A percentile compares a stretch with the other conserved stretches of the same genome.
Evolutionary conservation across 768 basidiomycete species (phyloP).

Genomic region (Naganishia vaughanmartiniae): DNA sequence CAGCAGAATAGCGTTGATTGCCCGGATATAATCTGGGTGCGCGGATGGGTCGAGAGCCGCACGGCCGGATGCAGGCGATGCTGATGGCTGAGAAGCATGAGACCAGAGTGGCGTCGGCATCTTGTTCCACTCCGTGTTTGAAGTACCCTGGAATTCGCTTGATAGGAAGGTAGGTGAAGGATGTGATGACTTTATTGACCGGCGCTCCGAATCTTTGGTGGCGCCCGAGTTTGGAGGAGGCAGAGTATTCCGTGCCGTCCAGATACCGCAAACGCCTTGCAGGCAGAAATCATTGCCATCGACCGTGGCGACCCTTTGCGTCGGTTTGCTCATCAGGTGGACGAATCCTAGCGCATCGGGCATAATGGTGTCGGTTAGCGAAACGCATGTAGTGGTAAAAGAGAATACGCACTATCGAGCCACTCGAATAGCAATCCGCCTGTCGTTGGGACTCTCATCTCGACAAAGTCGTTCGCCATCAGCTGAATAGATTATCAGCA

Average conservation of each 20-base stretch:
- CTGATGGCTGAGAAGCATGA: neutral
- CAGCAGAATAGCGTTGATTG: conserved; percentile 24
- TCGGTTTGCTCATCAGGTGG: conserved; percentile 38
- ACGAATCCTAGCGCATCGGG: conserved; percentile 37
- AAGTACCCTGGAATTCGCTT: neutral
- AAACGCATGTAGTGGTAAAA: neutral
- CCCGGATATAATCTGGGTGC: conserved; percentile 22
- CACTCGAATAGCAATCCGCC: conserved; percentile 45
- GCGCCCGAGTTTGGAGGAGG: conserved; percentile 9
- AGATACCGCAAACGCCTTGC: conserved; percentile 45
- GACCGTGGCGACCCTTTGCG: conserved; percentile 25
- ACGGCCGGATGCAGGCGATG: neutral
- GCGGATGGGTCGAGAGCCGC: conserved; percentile 12
- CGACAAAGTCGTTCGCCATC: conserved; percentile 44
- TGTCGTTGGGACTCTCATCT: conserved; percentile 38
- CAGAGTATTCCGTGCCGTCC: conserved; percentile 32
- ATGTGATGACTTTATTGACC: neutral
- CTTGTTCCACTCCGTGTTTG: conserved; percentile 15
- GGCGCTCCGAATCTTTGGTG: neutral
- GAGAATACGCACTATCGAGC: conserved; percentile 40
- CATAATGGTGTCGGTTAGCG: neutral
- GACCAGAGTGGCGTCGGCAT: conserved; percentile 10
- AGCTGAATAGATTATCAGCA: conserved; percentile 29
- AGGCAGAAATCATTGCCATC: conserved; percentile 42
- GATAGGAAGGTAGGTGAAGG: neutral